Evolutionary conservation across 2,329 filamentous ascomycete species (phyloP).

Genomic region (Ophiocordyceps camponoti-floridani): DNA sequence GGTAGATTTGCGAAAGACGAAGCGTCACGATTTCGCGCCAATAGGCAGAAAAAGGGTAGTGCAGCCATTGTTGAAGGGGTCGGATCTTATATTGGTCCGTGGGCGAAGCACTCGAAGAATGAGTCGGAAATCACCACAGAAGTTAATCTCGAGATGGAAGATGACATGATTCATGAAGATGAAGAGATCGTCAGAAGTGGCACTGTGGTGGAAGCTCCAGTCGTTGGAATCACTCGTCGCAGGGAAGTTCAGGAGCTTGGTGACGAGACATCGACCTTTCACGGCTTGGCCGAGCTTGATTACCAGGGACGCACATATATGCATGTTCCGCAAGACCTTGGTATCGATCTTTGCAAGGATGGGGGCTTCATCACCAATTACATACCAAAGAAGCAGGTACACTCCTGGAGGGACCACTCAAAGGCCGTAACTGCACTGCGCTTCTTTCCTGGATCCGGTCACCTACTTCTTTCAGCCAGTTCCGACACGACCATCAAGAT

Average conservation of each 20-base stretch:
- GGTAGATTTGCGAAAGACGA: conserved; percentile 48
- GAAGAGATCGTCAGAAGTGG: conserved; percentile 49
- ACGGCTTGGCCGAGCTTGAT: conserved; percentile 68
- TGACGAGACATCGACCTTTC: conserved; percentile 72
- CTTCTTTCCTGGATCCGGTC: conserved; percentile 78
- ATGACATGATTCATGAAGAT: conserved; percentile 61
- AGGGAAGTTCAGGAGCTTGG: conserved; percentile 42
- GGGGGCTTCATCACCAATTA: conserved; percentile 69
- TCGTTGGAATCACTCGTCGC: conserved; percentile 32
- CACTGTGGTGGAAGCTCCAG: conserved; percentile 38
- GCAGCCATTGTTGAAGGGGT: conserved; percentile 71
- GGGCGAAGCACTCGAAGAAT: conserved; percentile 65
- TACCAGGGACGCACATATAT: conserved; percentile 95
- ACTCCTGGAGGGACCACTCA: conserved; percentile 71
- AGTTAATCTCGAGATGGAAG: conserved; percentile 67
- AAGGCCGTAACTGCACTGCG: conserved; percentile 78
- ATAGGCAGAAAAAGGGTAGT: conserved; percentile 71
- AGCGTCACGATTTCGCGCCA: conserved; percentile 48
- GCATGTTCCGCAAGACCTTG: conserved; percentile 86
- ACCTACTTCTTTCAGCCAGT: conserved; percentile 75
- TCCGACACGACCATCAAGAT: conserved; percentile 85
- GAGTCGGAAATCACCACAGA: conserved; percentile 58
- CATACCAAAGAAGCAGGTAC: conserved; percentile 83
- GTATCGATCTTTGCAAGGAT: conserved; percentile 71
- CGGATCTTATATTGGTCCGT: conserved; percentile 80